Evolutionary conservation across 768 basidiomycete species (phyloP), one percentile per base, ranked within the genome.

Genomic region (Mycena belliarum): DNA sequence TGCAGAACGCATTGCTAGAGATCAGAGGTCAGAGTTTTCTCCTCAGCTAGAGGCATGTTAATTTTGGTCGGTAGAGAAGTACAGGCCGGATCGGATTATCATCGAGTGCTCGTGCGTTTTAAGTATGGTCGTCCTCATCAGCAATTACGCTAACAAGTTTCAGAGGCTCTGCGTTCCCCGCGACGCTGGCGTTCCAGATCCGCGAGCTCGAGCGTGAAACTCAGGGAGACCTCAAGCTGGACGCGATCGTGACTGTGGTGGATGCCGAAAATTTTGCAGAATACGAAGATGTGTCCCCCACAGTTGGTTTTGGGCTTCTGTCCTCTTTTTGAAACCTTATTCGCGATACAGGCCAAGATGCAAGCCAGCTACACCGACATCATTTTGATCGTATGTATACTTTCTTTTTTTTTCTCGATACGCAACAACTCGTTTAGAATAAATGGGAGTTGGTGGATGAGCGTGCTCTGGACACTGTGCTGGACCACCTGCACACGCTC

Each of bases 321-420:
- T 15, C 29, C 12, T 46, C 18, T 20, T 44, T 20, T 20, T 5
- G 10, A 12, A 35, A 15, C 12, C 38, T 55, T 15, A 48, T 51
- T n/a, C 24, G 4, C 23, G 29, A 14, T 32, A 38, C 29, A 63
- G 62, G 94, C 95, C 21, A 91, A 85, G 69, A 93, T 96, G 87
- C 88, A 93, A 75, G 91, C 95, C n/a, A 89, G 89, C 67, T 98
- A 96, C 70, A 94, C 95, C 4, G 95, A 98, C 69, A 79, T 95
- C 37, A 84, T 98, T 55, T 76, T 98, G 26, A 82, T 98, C 52
- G 91, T 91, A 58, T 57, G 87, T 78, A 14, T 6, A 20, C 4
- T 57, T 26, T 6, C 51, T n/a, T 26, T 1, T 38, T 14, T 10
- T 38, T 12, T 20, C 14, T 35, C 40, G n/a, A 6, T n/a, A 38